These are phyloP conservation scores for Aspergillus flavus DNA, from an alignment of 2,329 filamentous ascomycete genomes.

Conservation along the genomic window DNA sequence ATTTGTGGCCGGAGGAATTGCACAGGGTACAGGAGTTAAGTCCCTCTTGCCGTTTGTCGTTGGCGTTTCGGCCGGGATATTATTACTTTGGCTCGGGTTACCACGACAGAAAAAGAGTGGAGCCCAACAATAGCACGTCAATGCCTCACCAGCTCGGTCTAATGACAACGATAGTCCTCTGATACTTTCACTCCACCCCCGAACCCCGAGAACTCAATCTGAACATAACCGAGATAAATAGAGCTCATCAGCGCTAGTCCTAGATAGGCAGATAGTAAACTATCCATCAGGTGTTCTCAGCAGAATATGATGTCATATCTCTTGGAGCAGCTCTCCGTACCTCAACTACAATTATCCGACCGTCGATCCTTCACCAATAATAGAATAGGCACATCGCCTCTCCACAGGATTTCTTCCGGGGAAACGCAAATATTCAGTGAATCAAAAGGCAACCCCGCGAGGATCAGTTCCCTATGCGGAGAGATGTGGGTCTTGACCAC, in stretches of 20 bases:
- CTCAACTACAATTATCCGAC: not conserved
- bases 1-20: constrained; percentile 47
- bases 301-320: not conserved
- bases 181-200: not conserved
- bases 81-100: constrained; percentile 50
- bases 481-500: not conserved
- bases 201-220: not conserved
- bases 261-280: not conserved
- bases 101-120: not conserved
- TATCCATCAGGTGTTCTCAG: not conserved
- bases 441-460: not conserved
- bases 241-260: not conserved
- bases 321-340: not conserved
- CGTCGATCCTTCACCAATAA: not conserved
- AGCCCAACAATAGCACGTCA: not conserved
- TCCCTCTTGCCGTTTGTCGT: constrained; percentile 60
- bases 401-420: constrained; percentile 5
- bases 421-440: not conserved
- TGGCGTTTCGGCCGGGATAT: constrained; percentile 48
- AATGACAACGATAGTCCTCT: too few species aligned
- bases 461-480: not conserved
- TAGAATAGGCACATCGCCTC: not conserved
- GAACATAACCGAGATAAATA: not conserved
- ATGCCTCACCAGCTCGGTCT: not conserved
- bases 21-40: constrained; percentile 58